Evolutionary conservation across 2,329 filamentous ascomycete species (phyloP).

Genomic region (Hypoxylon sp.): DNA sequence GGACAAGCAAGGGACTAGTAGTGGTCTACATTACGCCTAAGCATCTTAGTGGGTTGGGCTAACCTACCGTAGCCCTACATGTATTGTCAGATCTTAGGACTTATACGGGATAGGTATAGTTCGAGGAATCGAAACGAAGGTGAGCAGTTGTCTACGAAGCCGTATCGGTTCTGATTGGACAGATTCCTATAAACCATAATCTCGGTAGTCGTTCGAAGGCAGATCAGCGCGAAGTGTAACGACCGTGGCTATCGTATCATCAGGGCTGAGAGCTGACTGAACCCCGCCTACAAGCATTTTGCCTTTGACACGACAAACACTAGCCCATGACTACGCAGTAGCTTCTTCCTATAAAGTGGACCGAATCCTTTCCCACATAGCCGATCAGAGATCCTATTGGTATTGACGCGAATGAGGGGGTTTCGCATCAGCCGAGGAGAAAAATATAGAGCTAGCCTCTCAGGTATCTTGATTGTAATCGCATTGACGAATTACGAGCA

Average conservation of each 20-base stretch:
- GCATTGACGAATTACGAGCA: conserved; percentile 9
- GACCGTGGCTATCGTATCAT: conserved; percentile 17
- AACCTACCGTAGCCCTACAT: neutral
- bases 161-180: neutral
- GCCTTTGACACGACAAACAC: conserved; percentile 18
- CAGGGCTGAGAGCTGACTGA: conserved; percentile 1
- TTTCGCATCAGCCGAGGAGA: conserved; percentile 19
- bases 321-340: conserved; percentile 22
- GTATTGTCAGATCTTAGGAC: neutral
- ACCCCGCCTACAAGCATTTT: conserved; percentile 35
- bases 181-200: neutral
- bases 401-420: conserved; percentile 2
- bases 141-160: neutral
- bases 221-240: neutral
- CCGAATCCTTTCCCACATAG: conserved; percentile 15
- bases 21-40: neutral
- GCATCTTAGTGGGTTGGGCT: neutral
- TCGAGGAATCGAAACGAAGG: neutral
- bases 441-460: conserved; percentile 10
- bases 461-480: conserved; percentile 7
- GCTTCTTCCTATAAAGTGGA: conserved; percentile 23
- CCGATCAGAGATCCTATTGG: conserved; percentile 19
- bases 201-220: neutral
- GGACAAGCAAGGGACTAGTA: neutral
- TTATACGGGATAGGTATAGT: neutral